phyloP scores from a whole-genome alignment of 805 yeast genomes.

The Saitoella complicata region DNA sequence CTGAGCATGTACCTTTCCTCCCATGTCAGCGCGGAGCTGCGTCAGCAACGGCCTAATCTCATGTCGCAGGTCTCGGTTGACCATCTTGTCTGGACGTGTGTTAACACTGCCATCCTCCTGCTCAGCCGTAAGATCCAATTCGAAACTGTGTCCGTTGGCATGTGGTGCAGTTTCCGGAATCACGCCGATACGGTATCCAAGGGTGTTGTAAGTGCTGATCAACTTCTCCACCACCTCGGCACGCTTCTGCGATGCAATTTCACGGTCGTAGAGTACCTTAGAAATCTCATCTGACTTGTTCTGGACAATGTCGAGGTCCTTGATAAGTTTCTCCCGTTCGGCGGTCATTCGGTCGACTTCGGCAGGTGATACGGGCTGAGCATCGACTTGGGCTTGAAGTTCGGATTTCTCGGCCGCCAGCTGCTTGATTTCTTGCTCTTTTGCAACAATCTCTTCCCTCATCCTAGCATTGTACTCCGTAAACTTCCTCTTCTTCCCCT shows the following conservation, averaged over 20 bases:
- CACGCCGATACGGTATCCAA: slow-evolving; percentile 33
- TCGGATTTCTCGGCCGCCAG: slow-evolving; percentile 23
- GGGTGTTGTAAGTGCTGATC: slow-evolving; percentile 40
- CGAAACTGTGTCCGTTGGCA: not conserved
- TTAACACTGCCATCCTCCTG: slow-evolving; percentile 52
- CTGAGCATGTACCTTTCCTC: not conserved
- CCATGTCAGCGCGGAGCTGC: not conserved
- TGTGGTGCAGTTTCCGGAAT: slow-evolving; percentile 13
- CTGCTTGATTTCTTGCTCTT: slow-evolving; percentile 32
- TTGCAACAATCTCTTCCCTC: slow-evolving; percentile 57
- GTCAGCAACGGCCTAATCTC: not conserved
- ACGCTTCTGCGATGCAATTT: slow-evolving; percentile 43
- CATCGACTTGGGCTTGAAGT: slow-evolving; percentile 27
- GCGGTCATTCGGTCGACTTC: slow-evolving; percentile 47
- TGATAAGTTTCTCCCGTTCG: slow-evolving; percentile 44
- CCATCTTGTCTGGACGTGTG: too few relatives aligned
- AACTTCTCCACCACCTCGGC: slow-evolving; percentile 40
- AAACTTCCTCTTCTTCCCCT: slow-evolving; percentile 16
- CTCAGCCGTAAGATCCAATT: slow-evolving; percentile 37
- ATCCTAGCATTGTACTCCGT: slow-evolving; percentile 19
- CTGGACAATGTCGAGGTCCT: slow-evolving; percentile 32
- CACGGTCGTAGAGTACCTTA: slow-evolving; percentile 21
- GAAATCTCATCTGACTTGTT: slow-evolving; percentile 16
- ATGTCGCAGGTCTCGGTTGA: not conserved
- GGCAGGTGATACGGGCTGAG: slow-evolving; percentile 42